Conservation (phyloP, 371 early-diverging fungal species). For the Choanephora cucurbitarum region DNA sequence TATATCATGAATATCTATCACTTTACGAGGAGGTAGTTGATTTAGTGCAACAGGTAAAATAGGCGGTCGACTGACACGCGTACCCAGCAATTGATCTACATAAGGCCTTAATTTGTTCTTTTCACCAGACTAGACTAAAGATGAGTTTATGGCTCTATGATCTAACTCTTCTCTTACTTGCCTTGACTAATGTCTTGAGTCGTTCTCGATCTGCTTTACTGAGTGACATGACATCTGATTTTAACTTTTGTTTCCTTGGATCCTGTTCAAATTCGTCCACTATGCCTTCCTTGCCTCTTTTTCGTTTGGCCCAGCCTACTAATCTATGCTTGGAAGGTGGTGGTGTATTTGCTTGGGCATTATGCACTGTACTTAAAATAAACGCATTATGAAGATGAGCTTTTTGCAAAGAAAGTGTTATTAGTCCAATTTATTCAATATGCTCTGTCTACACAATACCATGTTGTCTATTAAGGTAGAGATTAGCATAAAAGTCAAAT, state of each 20-base stretch:
- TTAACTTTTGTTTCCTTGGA: slow-evolving; percentile 62
- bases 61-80: slow-evolving; percentile 52
- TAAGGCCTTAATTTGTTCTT: slow-evolving; percentile 39
- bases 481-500: slow-evolving; percentile 78
- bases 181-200: slow-evolving; percentile 62
- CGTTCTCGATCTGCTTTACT: slow-evolving; percentile 72
- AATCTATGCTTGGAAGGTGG: slow-evolving; percentile 67
- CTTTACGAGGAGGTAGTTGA: slow-evolving; percentile 55
- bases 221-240: slow-evolving; percentile 72
- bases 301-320: slow-evolving; percentile 68
- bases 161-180: slow-evolving; percentile 8
- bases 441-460: slow-evolving; percentile 33
- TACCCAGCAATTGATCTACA: slow-evolving; percentile 38
- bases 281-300: slow-evolving; percentile 60
- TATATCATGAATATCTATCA: not conserved
- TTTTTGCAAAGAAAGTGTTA: slow-evolving; percentile 23
- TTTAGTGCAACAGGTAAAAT: slow-evolving; percentile 47
- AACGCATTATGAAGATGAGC: slow-evolving; percentile 80
- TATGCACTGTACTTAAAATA: slow-evolving; percentile 77
- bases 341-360: slow-evolving; percentile 71
- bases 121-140: slow-evolving; percentile 26
- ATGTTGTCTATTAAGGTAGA: slow-evolving; percentile 65
- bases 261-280: slow-evolving; percentile 48
- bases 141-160: too few species aligned
- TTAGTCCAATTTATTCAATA: too few species aligned